Conservation (phyloP, 306 rosid genomes). For the Medicago truncatula region DNA sequence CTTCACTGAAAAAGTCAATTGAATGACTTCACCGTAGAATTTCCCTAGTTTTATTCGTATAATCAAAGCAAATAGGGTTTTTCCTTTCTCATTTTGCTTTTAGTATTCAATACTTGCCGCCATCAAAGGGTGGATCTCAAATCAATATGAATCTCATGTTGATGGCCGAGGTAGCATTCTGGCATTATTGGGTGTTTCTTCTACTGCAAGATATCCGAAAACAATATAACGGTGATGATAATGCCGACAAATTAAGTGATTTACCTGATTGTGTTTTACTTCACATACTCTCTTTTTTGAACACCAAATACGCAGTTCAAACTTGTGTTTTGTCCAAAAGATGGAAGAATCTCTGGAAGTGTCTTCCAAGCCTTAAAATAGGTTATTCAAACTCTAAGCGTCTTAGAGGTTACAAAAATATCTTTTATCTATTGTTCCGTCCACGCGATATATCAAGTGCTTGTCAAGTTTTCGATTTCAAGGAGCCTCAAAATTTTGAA, state of each 20-base stretch:
- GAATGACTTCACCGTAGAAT: too few species aligned
- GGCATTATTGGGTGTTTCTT: too few species aligned
- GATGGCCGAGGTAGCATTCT: too few species aligned
- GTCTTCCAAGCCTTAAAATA: background rate
- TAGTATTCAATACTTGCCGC: background rate
- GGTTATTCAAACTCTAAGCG: background rate
- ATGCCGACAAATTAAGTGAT: too few species aligned
- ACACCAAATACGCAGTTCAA: background rate
- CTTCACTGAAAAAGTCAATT: too few species aligned
- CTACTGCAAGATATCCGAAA: too few species aligned
- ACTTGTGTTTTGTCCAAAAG: background rate
- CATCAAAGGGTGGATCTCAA: too few species aligned
- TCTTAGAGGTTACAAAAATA: background rate
- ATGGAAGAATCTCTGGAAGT: background rate
- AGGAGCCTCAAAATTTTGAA: too few species aligned
- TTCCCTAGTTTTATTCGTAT: too few species aligned
- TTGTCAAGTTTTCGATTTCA: too few species aligned
- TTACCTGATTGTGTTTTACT: background rate
- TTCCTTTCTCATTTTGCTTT: background rate
- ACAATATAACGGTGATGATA: background rate
- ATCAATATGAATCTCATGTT: background rate
- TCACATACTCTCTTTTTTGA: background rate
- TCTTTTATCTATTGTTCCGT: too few species aligned
- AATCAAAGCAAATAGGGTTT: background rate
- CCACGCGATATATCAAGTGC: accelerated